Conservation (phyloP, 2,329 filamentous ascomycete species). For the Alternaria ethzedia region DNA sequence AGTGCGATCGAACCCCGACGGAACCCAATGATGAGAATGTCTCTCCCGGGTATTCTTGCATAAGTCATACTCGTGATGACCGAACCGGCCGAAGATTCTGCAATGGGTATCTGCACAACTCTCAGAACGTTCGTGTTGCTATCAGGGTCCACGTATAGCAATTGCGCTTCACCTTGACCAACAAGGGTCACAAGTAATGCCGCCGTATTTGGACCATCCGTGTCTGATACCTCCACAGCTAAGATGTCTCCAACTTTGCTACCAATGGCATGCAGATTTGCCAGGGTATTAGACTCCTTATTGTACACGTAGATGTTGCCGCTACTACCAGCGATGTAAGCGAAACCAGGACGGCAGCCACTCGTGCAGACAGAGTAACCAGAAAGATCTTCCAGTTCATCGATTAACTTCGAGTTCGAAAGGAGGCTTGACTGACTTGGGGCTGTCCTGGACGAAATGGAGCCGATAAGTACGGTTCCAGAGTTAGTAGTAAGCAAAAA, state of each 20-base stretch:
- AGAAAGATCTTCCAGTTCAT: conserved; percentile 47
- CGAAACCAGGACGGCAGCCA: conserved; percentile 45
- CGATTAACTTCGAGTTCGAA: conserved; percentile 36
- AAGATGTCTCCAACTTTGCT: conserved; percentile 54
- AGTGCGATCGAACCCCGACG: conserved; percentile 61
- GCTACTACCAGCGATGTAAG: conserved; percentile 55
- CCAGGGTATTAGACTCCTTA: conserved; percentile 17
- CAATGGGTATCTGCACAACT: conserved; percentile 19
- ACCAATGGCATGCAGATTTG: conserved; percentile 32
- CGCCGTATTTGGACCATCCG: conserved; percentile 16
- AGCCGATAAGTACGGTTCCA: conserved; percentile 62
- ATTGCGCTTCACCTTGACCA: conserved; percentile 41
- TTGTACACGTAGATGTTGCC: conserved; percentile 53
- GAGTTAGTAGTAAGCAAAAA: conserved; percentile 65
- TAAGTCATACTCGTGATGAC: conserved; percentile 59
- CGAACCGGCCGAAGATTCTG: conserved; percentile 52
- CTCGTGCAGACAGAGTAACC: conserved; percentile 57
- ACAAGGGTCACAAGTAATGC: conserved; percentile 50
- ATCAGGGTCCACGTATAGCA: conserved; percentile 31
- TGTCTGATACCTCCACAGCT: neutral
- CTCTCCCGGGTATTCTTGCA: conserved; percentile 16
- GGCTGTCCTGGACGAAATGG: conserved; percentile 5
- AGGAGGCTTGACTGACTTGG: conserved; percentile 3
- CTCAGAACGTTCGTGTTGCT: neutral
- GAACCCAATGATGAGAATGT: conserved; percentile 61